Conservation (phyloP, 2,329 filamentous ascomycete genomes). For the Exophiala bonariae region DNA sequence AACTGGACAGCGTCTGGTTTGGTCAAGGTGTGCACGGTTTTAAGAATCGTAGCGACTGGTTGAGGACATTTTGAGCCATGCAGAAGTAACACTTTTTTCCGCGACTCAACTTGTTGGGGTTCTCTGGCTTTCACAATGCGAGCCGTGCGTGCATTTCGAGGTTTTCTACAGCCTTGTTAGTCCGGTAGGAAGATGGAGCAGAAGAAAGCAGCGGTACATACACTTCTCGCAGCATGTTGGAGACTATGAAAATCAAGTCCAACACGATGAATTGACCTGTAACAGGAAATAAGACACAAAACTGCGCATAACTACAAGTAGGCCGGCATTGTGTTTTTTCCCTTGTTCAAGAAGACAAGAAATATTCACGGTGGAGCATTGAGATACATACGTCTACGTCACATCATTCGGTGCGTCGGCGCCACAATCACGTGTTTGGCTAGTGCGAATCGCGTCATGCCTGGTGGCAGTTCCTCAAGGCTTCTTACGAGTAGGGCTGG, state of each 20-base stretch:
- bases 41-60: constrained; percentile 77
- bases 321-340: neutral
- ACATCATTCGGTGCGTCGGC: no score
- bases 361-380: constrained; percentile 42
- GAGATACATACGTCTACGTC: constrained; percentile 69
- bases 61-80: constrained; percentile 84
- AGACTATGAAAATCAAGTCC: neutral
- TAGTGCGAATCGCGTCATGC: no score
- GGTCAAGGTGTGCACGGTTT: constrained; percentile 81
- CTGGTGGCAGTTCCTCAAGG: no score
- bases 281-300: neutral
- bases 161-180: constrained; percentile 44
- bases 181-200: neutral
- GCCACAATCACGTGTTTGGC: no score
- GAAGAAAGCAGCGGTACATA: constrained; percentile 27
- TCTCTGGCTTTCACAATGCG: constrained; percentile 90
- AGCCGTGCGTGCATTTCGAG: constrained; percentile 85
- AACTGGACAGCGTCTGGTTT: constrained; percentile 85
- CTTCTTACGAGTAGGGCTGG: no score
- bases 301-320: no score
- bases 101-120: constrained; percentile 84
- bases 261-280: neutral
- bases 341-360: neutral
- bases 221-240: constrained; percentile 46
- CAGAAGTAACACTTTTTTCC: constrained; percentile 86